Evolutionary conservation across 1,284 basidiomycete genomes (phyloP), one percentile per base, ranked within the genome.

Genomic region (Rhodotorula sp.): DNA sequence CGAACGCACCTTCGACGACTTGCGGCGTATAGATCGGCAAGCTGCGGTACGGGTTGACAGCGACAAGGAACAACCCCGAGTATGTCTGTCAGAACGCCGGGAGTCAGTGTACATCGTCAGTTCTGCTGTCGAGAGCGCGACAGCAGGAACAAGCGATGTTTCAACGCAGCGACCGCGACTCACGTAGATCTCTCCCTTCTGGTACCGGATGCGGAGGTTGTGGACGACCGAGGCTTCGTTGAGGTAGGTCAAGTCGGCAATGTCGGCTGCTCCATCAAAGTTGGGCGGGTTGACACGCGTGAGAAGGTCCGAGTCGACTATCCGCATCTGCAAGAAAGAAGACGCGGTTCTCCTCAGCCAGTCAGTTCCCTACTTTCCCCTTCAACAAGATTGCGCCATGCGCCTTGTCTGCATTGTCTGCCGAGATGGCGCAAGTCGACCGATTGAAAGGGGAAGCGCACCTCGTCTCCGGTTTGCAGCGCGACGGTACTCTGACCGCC

Each of bases 161-260:
- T 34, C 20, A 34, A 7, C 34, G 4, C 34, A 5, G 34, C 6
- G 34, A 34, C 34, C 2, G 34, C 26, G 18, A 16, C 48, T 87
- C 81, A 97, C 95, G 83, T 99, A 99, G 78, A 99, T 98, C 69
- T 91, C 89, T 46, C 92, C 92, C 62, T 91, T 91, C 66, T 91
- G 91, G 82, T 96, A 99, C 80, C 97, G 87, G 77, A 93, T 84
- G 72, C 93, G 87, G 48, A 99, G 87, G 83, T 99, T 98, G 81
- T 99, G 94, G 34, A 99, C 95, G 46, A 99, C 97, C 78, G 93
- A 95, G 16, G 97, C 95, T 85, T 99, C 97, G 81, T 99, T 99
- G 72, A 99, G 85, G 83, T 95, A 97, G 1, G 97, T 99, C 74
- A 99, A 85, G 83, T 99, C 95, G 59, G 97, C 97, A 78, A 99